These are phyloP conservation scores for Trichosporon sp. DNA, from an alignment of 1,284 basidiomycete species.

Conservation along the genomic window DNA sequence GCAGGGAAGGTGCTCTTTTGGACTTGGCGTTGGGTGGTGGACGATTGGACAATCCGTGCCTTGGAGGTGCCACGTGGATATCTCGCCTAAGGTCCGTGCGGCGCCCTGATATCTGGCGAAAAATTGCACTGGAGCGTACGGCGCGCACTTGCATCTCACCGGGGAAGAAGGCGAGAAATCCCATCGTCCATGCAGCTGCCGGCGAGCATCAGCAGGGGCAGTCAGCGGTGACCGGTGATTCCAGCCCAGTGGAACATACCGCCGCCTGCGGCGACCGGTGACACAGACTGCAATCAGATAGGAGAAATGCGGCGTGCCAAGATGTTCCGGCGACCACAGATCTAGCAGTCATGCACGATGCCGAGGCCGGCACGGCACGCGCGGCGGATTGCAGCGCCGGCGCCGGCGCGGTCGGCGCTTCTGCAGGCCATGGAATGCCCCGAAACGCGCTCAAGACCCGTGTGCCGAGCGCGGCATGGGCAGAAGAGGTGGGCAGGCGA, in stretches of 20 bases:
- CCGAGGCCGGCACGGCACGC: background rate
- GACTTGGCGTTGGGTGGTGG: background rate
- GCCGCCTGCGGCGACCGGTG: background rate
- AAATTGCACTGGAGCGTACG: background rate
- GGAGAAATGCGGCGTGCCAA: background rate
- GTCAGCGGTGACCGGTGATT: background rate
- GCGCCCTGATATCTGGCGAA: background rate
- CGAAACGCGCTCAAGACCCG: background rate
- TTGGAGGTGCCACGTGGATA: background rate
- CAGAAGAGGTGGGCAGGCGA: background rate
- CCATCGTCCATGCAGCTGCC: background rate
- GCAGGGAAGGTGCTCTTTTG: background rate
- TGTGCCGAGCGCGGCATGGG: background rate
- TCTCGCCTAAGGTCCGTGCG: background rate
- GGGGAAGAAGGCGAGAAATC: background rate
- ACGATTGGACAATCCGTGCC: background rate
- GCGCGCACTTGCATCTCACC: background rate
- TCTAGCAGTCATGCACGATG: background rate
- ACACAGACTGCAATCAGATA: background rate
- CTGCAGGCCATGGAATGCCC: background rate
- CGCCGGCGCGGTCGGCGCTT: background rate
- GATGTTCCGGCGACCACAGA: background rate
- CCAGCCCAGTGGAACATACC: background rate
- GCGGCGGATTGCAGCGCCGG: background rate
- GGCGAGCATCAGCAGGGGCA: background rate